These are phyloP conservation scores for Firmiana major DNA, from an alignment of 345 rosid genomes.

Conservation along the genomic window DNA sequence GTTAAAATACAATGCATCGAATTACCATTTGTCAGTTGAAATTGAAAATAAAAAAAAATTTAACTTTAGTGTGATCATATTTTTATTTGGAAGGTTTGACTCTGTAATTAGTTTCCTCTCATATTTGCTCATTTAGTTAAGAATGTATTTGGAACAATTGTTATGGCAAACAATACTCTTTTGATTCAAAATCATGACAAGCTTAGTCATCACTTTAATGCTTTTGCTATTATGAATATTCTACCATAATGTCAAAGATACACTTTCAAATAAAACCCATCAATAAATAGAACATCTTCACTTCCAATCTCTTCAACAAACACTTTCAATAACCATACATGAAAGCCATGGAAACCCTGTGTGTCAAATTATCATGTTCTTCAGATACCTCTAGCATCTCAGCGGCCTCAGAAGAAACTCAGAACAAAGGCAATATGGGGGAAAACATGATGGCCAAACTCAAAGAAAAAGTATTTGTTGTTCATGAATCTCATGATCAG, in stretches of 20 bases:
- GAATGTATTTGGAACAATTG: constrained; percentile 7
- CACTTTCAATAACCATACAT: background rate
- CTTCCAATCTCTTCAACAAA: background rate
- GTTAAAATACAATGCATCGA: background rate
- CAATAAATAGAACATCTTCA: constrained; percentile 19
- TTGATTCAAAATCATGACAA: constrained; percentile 7
- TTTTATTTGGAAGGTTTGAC: background rate
- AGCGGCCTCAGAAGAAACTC: constrained; percentile 24
- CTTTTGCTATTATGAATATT: constrained; percentile 20
- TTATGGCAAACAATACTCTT: background rate
- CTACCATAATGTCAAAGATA: constrained; percentile 29
- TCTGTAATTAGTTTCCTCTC: background rate
- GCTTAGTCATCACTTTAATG: constrained; percentile 12
- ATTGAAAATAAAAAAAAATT: background rate
- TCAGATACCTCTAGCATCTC: constrained; percentile 38
- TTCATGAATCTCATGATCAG: background rate
- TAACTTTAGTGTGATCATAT: background rate
- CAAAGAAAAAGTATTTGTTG: constrained; percentile 8
- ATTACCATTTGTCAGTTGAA: background rate
- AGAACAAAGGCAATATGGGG: background rate
- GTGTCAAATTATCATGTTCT: constrained; percentile 12
- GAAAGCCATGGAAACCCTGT: constrained; percentile 22
- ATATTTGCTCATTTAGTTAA: constrained; percentile 3
- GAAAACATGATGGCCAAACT: constrained; percentile 4
- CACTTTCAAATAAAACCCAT: constrained; percentile 4